A percentile compares a stretch with the other conserved stretches of the same genome.
Conservation (phyloP, 2,329 filamentous ascomycete species). For the Domatiomyces globalis region DNA sequence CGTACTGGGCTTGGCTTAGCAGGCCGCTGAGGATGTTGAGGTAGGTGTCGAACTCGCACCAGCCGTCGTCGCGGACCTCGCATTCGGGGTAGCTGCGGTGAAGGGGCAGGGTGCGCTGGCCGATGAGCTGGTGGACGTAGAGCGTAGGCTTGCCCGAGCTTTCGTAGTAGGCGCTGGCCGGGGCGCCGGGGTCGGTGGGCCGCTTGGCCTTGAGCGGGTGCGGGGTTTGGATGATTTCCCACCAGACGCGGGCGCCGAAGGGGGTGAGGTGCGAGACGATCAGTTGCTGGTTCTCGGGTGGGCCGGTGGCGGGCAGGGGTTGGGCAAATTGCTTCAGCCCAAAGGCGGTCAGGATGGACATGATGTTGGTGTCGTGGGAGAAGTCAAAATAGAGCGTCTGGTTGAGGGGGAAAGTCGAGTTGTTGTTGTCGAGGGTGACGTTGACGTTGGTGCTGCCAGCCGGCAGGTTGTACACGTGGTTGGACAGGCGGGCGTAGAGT, state of each 20-base stretch:
- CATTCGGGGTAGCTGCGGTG: slow-evolving; percentile 53
- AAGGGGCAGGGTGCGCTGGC: slow-evolving; percentile 58
- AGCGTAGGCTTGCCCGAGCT: slow-evolving; percentile 40
- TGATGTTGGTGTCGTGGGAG: slow-evolving; percentile 61
- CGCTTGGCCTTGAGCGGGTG: slow-evolving; percentile 45
- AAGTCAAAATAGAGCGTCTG: slow-evolving; percentile 69
- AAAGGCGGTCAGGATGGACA: slow-evolving; percentile 56
- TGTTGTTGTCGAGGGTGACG: slow-evolving; percentile 35
- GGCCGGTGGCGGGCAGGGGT: slow-evolving; percentile 40
- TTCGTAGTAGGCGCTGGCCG: slow-evolving; percentile 30
- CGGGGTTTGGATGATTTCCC: slow-evolving; percentile 58
- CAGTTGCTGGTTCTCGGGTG: slow-evolving; percentile 47
- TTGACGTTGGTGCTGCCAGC: slow-evolving; percentile 33
- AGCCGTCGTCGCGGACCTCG: slow-evolving; percentile 53
- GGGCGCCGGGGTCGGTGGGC: slow-evolving; percentile 20
- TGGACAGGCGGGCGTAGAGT: slow-evolving; percentile 50
- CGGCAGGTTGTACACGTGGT: slow-evolving; percentile 16
- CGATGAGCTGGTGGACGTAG: slow-evolving; percentile 62
- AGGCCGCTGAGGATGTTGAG: slow-evolving; percentile 47
- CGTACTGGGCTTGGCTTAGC: slow-evolving; percentile 45
- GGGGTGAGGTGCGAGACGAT: slow-evolving; percentile 55
- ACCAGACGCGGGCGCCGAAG: slow-evolving; percentile 58
- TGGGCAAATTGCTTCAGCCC: slow-evolving; percentile 49
- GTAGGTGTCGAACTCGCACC: slow-evolving; percentile 61
- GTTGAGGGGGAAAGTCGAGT: slow-evolving; percentile 56